Percentiles rank a stretch among this genome's conserved stretches.
phyloP scores from a whole-genome alignment of 164 flowering plant genomes.

The Magnolia changhungtana region DNA sequence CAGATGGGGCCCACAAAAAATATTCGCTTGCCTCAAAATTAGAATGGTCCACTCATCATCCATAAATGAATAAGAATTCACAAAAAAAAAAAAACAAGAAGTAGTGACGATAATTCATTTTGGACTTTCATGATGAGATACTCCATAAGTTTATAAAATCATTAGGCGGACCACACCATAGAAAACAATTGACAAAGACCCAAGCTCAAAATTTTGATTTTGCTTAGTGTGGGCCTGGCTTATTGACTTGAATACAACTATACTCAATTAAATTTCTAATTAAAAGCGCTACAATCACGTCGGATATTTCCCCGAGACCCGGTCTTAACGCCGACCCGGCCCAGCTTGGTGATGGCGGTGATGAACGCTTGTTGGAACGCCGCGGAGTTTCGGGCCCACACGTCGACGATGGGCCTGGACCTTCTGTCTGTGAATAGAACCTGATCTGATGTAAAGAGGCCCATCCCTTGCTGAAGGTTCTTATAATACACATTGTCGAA shows the following conservation, averaged over 20 bases:
- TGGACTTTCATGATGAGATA: too few relatives aligned
- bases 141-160: too few relatives aligned
- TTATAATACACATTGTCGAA: conserved; percentile 74
- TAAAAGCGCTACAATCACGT: conserved; percentile 30
- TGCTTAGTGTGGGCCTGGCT: too few relatives aligned
- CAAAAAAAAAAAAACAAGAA: too few relatives aligned
- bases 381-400: conserved; percentile 41
- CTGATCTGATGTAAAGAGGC: conserved; percentile 82
- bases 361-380: conserved; percentile 55
- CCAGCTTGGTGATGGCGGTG: conserved; percentile 71
- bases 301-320: conserved; percentile 50
- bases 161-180: too few relatives aligned
- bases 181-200: too few relatives aligned
- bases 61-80: too few relatives aligned
- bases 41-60: too few relatives aligned
- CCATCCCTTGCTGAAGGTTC: conserved; percentile 63
- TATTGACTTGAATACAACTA: not conserved
- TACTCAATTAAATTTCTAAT: conserved; percentile 10
- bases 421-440: conserved; percentile 52
- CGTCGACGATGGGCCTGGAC: conserved; percentile 53
- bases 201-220: too few relatives aligned
- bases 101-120: too few relatives aligned
- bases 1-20: too few relatives aligned
- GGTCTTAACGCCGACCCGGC: conserved; percentile 66
- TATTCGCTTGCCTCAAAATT: too few relatives aligned